These are phyloP conservation scores for Circinella umbellata DNA, from an alignment of 371 early-diverging fungal genomes.

Conservation along the genomic window DNA sequence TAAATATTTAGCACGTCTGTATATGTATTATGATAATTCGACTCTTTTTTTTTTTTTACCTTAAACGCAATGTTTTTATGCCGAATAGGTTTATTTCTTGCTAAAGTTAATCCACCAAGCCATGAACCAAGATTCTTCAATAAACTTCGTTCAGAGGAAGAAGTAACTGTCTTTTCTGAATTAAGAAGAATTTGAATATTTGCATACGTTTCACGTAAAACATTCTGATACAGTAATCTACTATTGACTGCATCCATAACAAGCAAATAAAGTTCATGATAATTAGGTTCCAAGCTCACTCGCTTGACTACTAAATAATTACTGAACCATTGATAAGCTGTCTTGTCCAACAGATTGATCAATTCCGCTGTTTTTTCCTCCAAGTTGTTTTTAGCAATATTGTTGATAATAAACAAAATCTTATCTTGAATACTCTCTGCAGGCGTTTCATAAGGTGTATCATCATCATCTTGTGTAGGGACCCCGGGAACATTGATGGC, in stretches of 20 bases:
- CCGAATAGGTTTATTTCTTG: conserved; percentile 89
- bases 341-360: conserved; percentile 67
- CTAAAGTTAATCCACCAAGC: conserved; percentile 96
- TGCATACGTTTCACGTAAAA: conserved; percentile 87
- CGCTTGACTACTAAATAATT: conserved; percentile 93
- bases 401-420: conserved; percentile 96
- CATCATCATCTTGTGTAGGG: conserved; percentile 27
- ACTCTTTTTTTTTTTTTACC: conserved; percentile 38
- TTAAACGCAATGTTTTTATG: conserved; percentile 94
- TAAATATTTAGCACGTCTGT: too few relatives aligned
- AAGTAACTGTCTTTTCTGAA: conserved; percentile 90
- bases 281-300: conserved; percentile 94
- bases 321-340: conserved; percentile 88
- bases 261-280: conserved; percentile 85
- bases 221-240: conserved; percentile 64
- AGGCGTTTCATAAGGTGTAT: conserved; percentile 62
- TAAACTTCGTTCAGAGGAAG: conserved; percentile 85
- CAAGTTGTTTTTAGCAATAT: conserved; percentile 88
- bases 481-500: conserved; percentile 52
- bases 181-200: conserved; percentile 89
- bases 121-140: conserved; percentile 96
- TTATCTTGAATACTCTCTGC: conserved; percentile 84
- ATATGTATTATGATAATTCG: neutral
- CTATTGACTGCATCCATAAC: conserved; percentile 77
- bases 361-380: conserved; percentile 84